Evolutionary conservation across 1,284 basidiomycete species (phyloP), one percentile per base, ranked within the genome.

Genomic region (Boletus hoseneyae): DNA sequence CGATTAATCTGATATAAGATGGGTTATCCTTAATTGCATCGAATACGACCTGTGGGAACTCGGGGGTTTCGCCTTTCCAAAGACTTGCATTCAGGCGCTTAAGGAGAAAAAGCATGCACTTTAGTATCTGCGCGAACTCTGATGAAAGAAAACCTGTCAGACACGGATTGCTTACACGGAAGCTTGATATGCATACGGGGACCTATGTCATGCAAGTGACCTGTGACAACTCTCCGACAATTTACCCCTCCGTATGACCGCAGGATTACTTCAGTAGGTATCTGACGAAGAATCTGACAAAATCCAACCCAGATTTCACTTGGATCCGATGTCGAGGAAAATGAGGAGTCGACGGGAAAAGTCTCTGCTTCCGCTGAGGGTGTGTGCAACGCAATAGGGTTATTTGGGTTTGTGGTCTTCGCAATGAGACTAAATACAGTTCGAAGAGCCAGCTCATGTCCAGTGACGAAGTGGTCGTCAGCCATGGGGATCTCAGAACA

Each of bases 1-100:
- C 71, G 6, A 91, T 60, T 21, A 82, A 63, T 16, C 74, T 65
- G 34, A 74, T 65, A 60, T 84, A 90, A 2, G 78, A 75, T 1
- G 76, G 63, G 61, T 93, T 94, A 59, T 89, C 84, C 65, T 87
- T 90, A 60, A 94, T 79, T n/a, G 85, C 79, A 57, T 87, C 88
- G 59, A 93, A 86, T 2, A 91, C 76, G 35, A 87, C 76, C 55
- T 84, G 79, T 1, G 91, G 85, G 62, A 81, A 88, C 57, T 87
- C 83, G 16, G 75, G 68, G 2, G 73, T 72, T 62, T 90, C 85
- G 34, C 76, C 81, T 18, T 70, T 62, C 92, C 92, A 95, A 13
- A 89, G 64, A 13, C 73, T 63, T 4, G 68, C 62, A 3, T 73
- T 73, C 48, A 86, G 64, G 40, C 77, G 78, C 59, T 76, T 79